A percentile compares a stretch with the other conserved stretches of the same genome.
phyloP scores from a whole-genome alignment of 1,284 basidiomycete genomes.

The Chalciporus sp. region DNA sequence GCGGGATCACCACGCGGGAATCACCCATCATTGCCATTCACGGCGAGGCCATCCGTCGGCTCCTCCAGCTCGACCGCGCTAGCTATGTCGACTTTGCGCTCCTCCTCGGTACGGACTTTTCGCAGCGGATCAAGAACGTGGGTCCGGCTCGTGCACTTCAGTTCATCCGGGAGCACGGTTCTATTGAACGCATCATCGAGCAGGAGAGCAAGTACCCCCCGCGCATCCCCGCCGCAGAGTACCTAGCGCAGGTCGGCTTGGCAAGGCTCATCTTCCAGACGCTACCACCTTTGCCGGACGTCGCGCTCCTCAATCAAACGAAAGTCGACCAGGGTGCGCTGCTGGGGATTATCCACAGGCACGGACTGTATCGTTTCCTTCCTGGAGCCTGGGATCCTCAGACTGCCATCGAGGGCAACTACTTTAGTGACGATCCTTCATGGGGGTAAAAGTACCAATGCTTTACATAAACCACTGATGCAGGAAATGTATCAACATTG shows the following conservation, averaged over 20 bases:
- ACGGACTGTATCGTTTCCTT: conserved; percentile 47
- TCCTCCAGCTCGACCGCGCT: conserved; percentile 55
- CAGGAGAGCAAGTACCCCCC: conserved; percentile 56
- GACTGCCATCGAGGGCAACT: conserved; percentile 57
- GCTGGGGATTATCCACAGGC: conserved; percentile 48
- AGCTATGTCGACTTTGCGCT: conserved; percentile 82
- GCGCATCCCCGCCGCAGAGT: conserved; percentile 45
- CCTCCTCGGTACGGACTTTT: conserved; percentile 88
- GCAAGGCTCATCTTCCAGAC: conserved; percentile 66
- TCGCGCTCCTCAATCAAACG: conserved; percentile 35
- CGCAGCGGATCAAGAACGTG: conserved; percentile 76
- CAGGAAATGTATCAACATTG: background rate
- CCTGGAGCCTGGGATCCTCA: conserved; percentile 47
- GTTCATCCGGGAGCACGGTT: conserved; percentile 67
- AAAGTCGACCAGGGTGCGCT: conserved; percentile 46
- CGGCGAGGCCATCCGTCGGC: conserved; percentile 61
- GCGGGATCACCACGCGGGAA: conserved; percentile 64
- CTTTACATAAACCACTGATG: background rate
- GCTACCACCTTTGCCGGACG: conserved; percentile 60
- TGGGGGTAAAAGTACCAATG: conserved; percentile 11
- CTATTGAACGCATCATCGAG: conserved; percentile 73
- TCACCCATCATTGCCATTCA: conserved; percentile 65
- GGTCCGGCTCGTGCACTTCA: conserved; percentile 76
- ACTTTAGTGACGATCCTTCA: conserved; percentile 63
- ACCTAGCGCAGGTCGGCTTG: conserved; percentile 59